A percentile compares a stretch with the other conserved stretches of the same genome.
Evolutionary conservation across 176 grass and related monocot species (phyloP).

Genomic region (Dactylis glomerata): DNA sequence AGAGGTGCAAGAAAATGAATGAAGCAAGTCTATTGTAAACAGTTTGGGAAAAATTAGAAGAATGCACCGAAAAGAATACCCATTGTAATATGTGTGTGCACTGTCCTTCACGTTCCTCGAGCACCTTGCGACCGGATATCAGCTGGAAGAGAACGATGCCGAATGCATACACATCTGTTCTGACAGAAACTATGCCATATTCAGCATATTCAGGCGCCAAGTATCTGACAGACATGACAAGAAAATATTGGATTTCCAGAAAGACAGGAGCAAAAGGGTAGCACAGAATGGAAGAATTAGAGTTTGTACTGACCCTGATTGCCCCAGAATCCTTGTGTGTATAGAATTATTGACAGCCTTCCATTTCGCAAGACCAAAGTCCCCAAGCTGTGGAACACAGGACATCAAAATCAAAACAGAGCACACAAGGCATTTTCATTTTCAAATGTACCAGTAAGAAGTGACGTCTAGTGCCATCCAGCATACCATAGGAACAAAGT

Average conservation of each 20-base stretch:
- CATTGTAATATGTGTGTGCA: constrained; percentile 57
- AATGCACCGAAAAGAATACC: constrained; percentile 37
- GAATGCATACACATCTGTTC: constrained; percentile 75
- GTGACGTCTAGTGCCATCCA: not conserved
- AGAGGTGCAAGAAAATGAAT: not conserved
- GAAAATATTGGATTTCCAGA: constrained; percentile 18
- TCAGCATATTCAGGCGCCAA: constrained; percentile 72
- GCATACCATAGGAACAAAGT: constrained; percentile 68
- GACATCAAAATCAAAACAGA: constrained; percentile 7
- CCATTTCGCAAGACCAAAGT: constrained; percentile 84
- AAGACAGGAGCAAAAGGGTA: not conserved
- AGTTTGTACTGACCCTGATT: constrained; percentile 45
- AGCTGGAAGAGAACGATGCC: constrained; percentile 79
- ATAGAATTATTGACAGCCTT: constrained; percentile 47
- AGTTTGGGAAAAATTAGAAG: not conserved
- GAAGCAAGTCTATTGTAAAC: not conserved
- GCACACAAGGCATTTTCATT: not conserved
- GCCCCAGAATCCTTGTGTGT: constrained; percentile 54
- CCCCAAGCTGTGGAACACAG: constrained; percentile 46
- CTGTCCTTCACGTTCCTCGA: constrained; percentile 45
- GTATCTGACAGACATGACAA: constrained; percentile 34
- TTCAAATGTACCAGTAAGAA: constrained; percentile 8
- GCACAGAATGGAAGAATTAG: not conserved
- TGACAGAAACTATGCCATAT: constrained; percentile 61
- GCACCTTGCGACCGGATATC: constrained; percentile 62